These are phyloP conservation scores for Leucocoprinus sp. DNA, from an alignment of 768 basidiomycete species.

Conservation along the genomic window DNA sequence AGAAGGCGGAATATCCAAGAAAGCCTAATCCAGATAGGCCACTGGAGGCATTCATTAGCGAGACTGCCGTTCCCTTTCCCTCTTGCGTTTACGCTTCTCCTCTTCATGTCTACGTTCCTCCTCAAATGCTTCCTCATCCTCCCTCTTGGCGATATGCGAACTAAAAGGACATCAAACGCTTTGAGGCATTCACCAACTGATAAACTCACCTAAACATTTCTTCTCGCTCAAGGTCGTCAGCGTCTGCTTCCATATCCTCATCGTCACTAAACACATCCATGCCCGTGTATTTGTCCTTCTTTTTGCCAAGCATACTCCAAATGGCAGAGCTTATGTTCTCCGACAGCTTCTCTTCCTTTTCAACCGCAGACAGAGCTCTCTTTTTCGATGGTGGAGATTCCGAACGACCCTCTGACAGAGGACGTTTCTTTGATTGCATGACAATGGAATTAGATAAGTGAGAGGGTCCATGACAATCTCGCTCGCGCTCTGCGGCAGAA, in stretches of 20 bases:
- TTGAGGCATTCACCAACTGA: slow-evolving; percentile 2
- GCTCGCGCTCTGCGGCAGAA: slow-evolving; percentile 12
- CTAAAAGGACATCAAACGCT: slow-evolving; percentile 28
- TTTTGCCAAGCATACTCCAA: slow-evolving; percentile 67
- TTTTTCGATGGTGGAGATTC: slow-evolving; percentile 43
- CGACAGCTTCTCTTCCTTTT: slow-evolving; percentile 23
- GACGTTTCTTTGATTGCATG: slow-evolving; percentile 43
- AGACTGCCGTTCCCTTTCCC: slow-evolving; percentile 36
- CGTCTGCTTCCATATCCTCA: slow-evolving; percentile 74
- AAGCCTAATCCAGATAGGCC: neutral
- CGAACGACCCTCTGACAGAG: slow-evolving; percentile 48
- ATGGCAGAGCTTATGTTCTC: slow-evolving; percentile 43
- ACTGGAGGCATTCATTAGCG: neutral
- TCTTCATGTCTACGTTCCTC: slow-evolving; percentile 64
- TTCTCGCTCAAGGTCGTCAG: slow-evolving; percentile 51
- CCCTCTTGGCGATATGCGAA: slow-evolving; percentile 52
- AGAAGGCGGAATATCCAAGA: slow-evolving; percentile 1
- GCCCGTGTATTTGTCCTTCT: slow-evolving; percentile 44
- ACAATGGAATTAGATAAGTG: slow-evolving; percentile 14
- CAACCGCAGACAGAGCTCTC: slow-evolving; percentile 30
- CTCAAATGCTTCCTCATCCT: slow-evolving; percentile 53
- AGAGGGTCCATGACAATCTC: slow-evolving; percentile 15
- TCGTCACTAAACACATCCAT: slow-evolving; percentile 64
- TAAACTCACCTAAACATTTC: slow-evolving; percentile 47
- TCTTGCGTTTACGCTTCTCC: slow-evolving; percentile 63